phyloP scores from a whole-genome alignment of 2,329 filamentous ascomycete species.

The Aspergillus sp. region DNA sequence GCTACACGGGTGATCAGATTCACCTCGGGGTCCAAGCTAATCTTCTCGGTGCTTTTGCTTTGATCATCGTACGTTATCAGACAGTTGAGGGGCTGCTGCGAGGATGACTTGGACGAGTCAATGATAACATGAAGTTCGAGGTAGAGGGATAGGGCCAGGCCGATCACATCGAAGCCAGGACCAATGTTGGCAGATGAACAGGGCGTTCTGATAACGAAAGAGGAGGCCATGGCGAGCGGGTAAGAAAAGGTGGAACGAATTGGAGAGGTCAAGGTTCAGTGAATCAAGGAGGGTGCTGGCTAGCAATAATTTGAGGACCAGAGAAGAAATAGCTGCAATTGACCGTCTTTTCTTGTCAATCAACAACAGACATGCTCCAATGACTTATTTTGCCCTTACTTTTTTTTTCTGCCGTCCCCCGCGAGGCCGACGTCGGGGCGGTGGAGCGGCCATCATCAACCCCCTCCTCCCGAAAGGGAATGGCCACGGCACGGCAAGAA shows the following conservation, averaged over 20 bases:
- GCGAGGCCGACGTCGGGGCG: background rate
- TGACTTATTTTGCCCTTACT: constrained; percentile 3
- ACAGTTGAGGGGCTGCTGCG: constrained; percentile 54
- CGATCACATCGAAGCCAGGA: constrained; percentile 93
- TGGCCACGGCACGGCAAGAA: too few relatives aligned
- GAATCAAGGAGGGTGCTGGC: background rate
- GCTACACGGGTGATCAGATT: constrained; percentile 94
- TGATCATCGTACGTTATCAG: constrained; percentile 83
- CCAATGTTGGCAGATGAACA: constrained; percentile 97
- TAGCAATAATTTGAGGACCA: background rate
- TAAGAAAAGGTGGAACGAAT: background rate
- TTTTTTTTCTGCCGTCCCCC: constrained; percentile 2
- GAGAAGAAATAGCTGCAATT: too few relatives aligned
- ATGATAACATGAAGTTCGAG: constrained; percentile 82
- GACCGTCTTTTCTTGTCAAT: too few relatives aligned
- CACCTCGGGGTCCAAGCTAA: constrained; percentile 73
- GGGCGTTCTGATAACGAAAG: constrained; percentile 70
- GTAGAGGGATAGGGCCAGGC: constrained; percentile 87
- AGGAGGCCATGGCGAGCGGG: constrained; percentile 22
- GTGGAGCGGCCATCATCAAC: background rate
- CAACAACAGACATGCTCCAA: too few relatives aligned
- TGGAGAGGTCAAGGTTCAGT: background rate
- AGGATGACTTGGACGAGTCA: constrained; percentile 46
- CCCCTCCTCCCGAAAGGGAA: too few relatives aligned
- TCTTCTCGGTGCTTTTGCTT: constrained; percentile 62